Evolutionary conservation across 768 basidiomycete genomes (phyloP).

Genomic region (Neoboletus brunneissimus): DNA sequence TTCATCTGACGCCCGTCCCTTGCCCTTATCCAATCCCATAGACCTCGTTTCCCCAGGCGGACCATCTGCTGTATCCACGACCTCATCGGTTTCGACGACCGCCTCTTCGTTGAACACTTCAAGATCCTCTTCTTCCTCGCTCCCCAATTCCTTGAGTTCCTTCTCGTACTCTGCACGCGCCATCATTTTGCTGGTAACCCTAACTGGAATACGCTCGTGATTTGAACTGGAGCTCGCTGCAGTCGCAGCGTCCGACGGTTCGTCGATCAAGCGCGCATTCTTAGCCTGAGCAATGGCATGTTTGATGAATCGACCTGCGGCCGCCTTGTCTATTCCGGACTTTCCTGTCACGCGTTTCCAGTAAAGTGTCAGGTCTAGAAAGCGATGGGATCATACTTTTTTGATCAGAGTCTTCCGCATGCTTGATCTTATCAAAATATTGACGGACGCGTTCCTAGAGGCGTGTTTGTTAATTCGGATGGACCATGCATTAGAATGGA

Average conservation of each 20-base stretch:
- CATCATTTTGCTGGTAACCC: slow-evolving; percentile 72
- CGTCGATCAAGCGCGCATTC: slow-evolving; percentile 33
- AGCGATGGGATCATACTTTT: slow-evolving; percentile 30
- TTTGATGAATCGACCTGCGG: slow-evolving; percentile 81
- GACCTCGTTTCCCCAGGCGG: neutral
- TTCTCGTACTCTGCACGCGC: slow-evolving; percentile 63
- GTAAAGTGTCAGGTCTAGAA: neutral
- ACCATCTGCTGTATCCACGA: slow-evolving; percentile 7
- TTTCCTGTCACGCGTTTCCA: slow-evolving; percentile 32
- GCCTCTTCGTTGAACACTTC: slow-evolving; percentile 35
- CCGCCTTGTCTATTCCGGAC: slow-evolving; percentile 66
- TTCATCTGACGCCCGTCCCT: slow-evolving; percentile 36
- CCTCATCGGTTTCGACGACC: slow-evolving; percentile 4
- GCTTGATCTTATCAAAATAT: slow-evolving; percentile 81
- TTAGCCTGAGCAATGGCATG: slow-evolving; percentile 71
- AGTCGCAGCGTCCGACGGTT: slow-evolving; percentile 15
- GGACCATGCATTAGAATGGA: neutral
- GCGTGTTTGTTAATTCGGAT: neutral
- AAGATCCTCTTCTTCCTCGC: slow-evolving; percentile 43
- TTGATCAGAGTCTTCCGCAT: slow-evolving; percentile 64
- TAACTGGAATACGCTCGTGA: slow-evolving; percentile 42
- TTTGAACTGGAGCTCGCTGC: slow-evolving; percentile 12
- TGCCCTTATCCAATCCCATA: slow-evolving; percentile 31
- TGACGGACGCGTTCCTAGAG: slow-evolving; percentile 66
- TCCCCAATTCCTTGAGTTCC: slow-evolving; percentile 43